Base-by-base conservation (phyloP, 805 yeast species). In the Lipomyces sp. region DNA sequence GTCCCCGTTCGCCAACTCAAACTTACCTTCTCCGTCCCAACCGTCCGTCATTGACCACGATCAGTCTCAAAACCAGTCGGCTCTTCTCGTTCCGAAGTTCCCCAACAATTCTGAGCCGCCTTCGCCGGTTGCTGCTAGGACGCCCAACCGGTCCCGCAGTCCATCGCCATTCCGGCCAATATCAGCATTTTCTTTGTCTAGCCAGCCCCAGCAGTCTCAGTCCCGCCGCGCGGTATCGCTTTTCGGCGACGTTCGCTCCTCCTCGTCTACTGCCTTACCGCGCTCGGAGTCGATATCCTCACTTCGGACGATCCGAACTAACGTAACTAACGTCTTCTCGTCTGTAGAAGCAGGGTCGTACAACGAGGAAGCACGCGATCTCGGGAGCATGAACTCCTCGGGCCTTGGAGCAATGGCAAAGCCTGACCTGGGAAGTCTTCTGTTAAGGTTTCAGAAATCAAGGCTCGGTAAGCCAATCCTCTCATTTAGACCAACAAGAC, bases 191-290 rank as follows among this genome's bases (percentile, higher is more conserved):
- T 33, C 48, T n/a, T 2, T n/a, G n/a, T 29, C 34, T 18, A 13
- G 34, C 30, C 34, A 29, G 11, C 54, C 8, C 18, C 54, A 51
- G 33, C 48, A 42, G 10, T 42, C 48, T 24, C 48, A 42, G 48
- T 42, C 62, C n/a, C 60, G 67, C 7, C 59, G 67, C 11, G 67
- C 69, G 4, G 63, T 64, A n/a, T 64, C 68, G 8, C 60, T 64
- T 29, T 64, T 64, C 45, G 65, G 45, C 48, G 34, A 39, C 42
- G 50, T 45, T 48, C 34, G 53, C 34, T 29, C 60, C 39, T 45
- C 67, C 29, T 53, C 65, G 53, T 32, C 64, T 33, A 45, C 63
- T n/a, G 37, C 56, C 18, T 24, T 34, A 6, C n/a, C 34, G 35
- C 59, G 3, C 55, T 34, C 56, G 15, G 33, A 55, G 29, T 32